Conservation (phyloP, 1,284 basidiomycete genomes). For the Papiliotrema nemorosa region DNA sequence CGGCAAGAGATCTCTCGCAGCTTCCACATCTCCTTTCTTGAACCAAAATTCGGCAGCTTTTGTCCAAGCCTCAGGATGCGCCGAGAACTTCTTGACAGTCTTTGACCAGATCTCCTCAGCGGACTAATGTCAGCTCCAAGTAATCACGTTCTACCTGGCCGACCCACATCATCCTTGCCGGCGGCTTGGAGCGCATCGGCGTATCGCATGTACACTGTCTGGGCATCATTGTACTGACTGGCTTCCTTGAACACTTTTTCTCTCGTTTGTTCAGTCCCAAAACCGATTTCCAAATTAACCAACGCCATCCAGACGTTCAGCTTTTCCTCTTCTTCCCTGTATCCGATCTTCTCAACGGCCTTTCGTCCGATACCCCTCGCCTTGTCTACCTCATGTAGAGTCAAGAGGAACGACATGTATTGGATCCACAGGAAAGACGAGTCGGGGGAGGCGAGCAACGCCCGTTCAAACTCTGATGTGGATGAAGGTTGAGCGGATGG, state of each 20-base stretch:
- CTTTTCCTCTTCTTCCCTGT: constrained; percentile 94
- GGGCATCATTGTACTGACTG: constrained; percentile 82
- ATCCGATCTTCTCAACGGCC: constrained; percentile 83
- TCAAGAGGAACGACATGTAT: constrained; percentile 98
- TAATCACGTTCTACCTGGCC: too few species aligned
- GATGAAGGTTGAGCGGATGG: constrained; percentile 51
- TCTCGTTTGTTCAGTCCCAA: constrained; percentile 77
- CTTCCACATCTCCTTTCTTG: constrained; percentile 66
- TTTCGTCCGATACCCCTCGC: constrained; percentile 82
- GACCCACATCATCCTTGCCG: constrained; percentile 69
- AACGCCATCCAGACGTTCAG: constrained; percentile 97
- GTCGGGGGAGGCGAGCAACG: constrained; percentile 92
- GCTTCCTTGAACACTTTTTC: constrained; percentile 87
- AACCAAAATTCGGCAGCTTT: constrained; percentile 74
- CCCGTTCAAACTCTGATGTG: constrained; percentile 87
- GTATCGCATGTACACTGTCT: constrained; percentile 80
- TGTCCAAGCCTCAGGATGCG: constrained; percentile 88
- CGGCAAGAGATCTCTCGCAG: constrained; percentile 81
- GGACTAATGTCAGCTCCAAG: constrained; percentile 54
- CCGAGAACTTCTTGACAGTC: constrained; percentile 87
- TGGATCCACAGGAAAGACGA: constrained; percentile 98
- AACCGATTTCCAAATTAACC: constrained; percentile 91
- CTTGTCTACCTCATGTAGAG: constrained; percentile 91
- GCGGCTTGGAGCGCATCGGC: constrained; percentile 80
- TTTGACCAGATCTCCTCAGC: constrained; percentile 81